These are phyloP conservation scores for Emergomyces orientalis DNA, from an alignment of 2,329 filamentous ascomycete species.

Conservation along the genomic window DNA sequence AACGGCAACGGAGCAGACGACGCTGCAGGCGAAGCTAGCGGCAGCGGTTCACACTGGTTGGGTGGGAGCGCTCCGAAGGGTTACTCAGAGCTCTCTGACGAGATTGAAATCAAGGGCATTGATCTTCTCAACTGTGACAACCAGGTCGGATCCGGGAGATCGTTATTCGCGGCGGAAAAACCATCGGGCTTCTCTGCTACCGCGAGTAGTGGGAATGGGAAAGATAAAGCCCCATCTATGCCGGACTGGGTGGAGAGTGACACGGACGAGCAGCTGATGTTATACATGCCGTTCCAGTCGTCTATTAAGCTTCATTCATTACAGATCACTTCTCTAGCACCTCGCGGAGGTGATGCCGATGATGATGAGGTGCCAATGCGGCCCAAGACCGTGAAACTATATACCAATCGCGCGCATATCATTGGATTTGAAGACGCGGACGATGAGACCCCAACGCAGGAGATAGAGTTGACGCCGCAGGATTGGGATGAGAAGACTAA, in stretches of 20 bases:
- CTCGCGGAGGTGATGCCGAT: slow-evolving; percentile 45
- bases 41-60: slow-evolving; percentile 50
- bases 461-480: slow-evolving; percentile 59
- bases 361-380: slow-evolving; percentile 70
- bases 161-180: slow-evolving; percentile 60
- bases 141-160: slow-evolving; percentile 61
- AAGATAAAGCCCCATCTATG: slow-evolving; percentile 43
- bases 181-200: slow-evolving; percentile 50
- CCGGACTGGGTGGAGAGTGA: slow-evolving; percentile 93
- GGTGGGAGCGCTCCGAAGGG: slow-evolving; percentile 67
- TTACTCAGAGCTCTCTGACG: slow-evolving; percentile 73
- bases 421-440: slow-evolving; percentile 94
- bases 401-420: slow-evolving; percentile 79
- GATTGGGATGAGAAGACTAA: slow-evolving; percentile 72
- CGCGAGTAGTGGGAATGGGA: slow-evolving; percentile 30
- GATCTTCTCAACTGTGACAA: slow-evolving; percentile 84
- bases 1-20: slow-evolving; percentile 34
- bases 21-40: slow-evolving; percentile 33
- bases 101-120: slow-evolving; percentile 68
- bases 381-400: slow-evolving; percentile 74
- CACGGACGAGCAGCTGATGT: slow-evolving; percentile 90
- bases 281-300: slow-evolving; percentile 82
- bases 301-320: slow-evolving; percentile 80
- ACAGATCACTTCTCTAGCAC: slow-evolving; percentile 74
- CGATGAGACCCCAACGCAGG: slow-evolving; percentile 70